phyloP scores from a whole-genome alignment of 345 rosid genomes.

The Pseudoturritis turrita region DNA sequence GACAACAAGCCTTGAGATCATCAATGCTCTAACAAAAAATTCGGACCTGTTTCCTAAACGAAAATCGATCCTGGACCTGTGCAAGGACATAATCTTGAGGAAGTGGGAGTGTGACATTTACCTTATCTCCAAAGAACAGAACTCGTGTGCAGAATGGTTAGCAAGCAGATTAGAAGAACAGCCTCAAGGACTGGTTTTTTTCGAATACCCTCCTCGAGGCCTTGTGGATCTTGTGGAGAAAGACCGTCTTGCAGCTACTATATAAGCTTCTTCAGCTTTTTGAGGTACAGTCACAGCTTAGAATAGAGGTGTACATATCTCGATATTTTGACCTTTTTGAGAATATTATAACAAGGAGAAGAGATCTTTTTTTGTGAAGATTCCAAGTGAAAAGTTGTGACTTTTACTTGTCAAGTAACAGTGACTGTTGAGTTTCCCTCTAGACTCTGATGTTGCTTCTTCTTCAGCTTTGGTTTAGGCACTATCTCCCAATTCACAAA shows the following conservation, averaged over 20 bases:
- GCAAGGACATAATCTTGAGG: conserved; percentile 33
- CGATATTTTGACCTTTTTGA: background rate
- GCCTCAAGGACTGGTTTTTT: conserved; percentile 1
- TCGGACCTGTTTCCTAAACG: conserved; percentile 14
- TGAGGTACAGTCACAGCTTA: conserved; percentile 7
- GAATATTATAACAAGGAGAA: background rate
- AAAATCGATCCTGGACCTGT: conserved; percentile 26
- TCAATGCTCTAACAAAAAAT: conserved; percentile 24
- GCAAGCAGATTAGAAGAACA: conserved; percentile 27
- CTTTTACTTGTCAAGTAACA: background rate
- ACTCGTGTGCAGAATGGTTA: conserved; percentile 41
- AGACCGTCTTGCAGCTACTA: conserved; percentile 14
- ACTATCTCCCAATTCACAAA: too few relatives aligned
- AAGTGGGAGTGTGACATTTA: conserved; percentile 44
- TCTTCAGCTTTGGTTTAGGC: too few relatives aligned
- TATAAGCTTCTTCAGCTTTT: conserved; percentile 8
- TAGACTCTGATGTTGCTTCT: too few relatives aligned
- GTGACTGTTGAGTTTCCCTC: background rate
- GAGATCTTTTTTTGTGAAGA: background rate
- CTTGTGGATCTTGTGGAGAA: conserved; percentile 28
- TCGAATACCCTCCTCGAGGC: conserved; percentile 35
- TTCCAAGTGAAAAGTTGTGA: background rate
- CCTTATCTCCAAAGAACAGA: conserved; percentile 29
- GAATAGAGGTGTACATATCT: conserved; percentile 16
- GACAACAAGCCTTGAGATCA: conserved; percentile 28